Evolutionary conservation across 2,329 filamentous ascomycete species (phyloP).

Genomic region (Hymenoscyphus fraxineus): DNA sequence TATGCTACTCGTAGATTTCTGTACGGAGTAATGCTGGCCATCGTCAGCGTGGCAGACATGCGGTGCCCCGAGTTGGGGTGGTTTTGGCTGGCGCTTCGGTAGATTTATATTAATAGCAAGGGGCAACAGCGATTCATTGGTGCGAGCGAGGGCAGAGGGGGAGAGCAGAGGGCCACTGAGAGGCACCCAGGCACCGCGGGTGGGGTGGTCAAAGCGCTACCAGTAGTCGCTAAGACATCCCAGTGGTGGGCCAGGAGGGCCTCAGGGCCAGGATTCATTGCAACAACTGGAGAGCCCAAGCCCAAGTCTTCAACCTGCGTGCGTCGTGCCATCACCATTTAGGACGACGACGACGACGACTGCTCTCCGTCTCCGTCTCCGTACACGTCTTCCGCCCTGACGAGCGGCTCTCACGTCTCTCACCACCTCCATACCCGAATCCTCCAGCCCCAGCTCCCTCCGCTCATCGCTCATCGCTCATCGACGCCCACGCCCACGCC

Average conservation of each 20-base stretch:
- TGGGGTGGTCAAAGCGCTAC: slow-evolving; percentile 3
- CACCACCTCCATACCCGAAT: neutral
- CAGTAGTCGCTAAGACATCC: neutral
- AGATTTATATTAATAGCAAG: slow-evolving; percentile 2
- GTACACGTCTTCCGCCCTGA: neutral
- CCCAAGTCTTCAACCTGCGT: slow-evolving; percentile 1
- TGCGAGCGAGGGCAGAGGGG: neutral
- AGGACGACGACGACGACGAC: neutral
- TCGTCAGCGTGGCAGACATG: neutral
- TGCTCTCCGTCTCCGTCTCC: too few species aligned
- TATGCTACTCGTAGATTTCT: too few species aligned
- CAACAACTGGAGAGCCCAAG: neutral
- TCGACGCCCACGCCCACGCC: neutral
- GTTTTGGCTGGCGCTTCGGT: neutral
- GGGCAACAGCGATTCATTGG: neutral
- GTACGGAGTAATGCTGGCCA: too few species aligned
- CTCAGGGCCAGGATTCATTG: neutral
- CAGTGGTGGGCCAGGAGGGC: neutral
- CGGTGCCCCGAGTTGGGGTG: neutral
- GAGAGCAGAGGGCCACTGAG: too few species aligned
- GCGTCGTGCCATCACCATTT: neutral
- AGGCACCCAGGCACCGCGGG: too few species aligned
- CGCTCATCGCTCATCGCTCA: neutral
- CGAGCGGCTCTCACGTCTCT: slow-evolving; percentile 2
- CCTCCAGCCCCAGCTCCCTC: neutral